Evolutionary conservation across 2,329 filamentous ascomycete genomes (phyloP).

Genomic region (Fusarium miscanthi): DNA sequence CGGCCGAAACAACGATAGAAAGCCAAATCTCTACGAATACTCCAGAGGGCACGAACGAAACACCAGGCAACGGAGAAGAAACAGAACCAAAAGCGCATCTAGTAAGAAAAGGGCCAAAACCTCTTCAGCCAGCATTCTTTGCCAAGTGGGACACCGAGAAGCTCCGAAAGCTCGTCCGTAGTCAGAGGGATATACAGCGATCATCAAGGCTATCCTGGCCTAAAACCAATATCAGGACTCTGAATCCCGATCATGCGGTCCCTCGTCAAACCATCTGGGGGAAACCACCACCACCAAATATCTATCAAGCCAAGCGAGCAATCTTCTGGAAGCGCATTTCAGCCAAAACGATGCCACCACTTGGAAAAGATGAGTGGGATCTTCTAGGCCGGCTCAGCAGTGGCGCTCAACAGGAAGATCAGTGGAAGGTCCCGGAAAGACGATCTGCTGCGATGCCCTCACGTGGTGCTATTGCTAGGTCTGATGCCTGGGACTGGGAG

Average conservation of each 20-base stretch:
- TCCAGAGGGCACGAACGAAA: neutral
- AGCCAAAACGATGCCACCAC: slow-evolving; percentile 64
- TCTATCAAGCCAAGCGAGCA: slow-evolving; percentile 56
- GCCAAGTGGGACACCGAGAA: slow-evolving; percentile 62
- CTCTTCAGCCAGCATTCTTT: slow-evolving; percentile 51
- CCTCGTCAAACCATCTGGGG: slow-evolving; percentile 63
- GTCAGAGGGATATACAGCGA: slow-evolving; percentile 54
- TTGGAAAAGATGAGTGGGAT: slow-evolving; percentile 67
- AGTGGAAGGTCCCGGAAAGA: slow-evolving; percentile 54
- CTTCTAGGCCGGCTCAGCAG: slow-evolving; percentile 59
- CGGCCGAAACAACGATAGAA: neutral
- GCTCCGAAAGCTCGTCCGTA: slow-evolving; percentile 54
- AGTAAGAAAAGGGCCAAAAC: slow-evolving; percentile 4
- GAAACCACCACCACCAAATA: slow-evolving; percentile 53
- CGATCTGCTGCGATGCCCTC: slow-evolving; percentile 38
- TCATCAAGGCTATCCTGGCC: slow-evolving; percentile 44
- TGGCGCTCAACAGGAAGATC: slow-evolving; percentile 52
- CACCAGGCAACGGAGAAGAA: neutral
- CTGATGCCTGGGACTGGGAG: slow-evolving; percentile 57
- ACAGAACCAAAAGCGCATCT: neutral
- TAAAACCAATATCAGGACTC: slow-evolving; percentile 37
- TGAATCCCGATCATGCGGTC: slow-evolving; percentile 52
- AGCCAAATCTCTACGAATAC: neutral
- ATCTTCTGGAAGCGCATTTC: slow-evolving; percentile 61
- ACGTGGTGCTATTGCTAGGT: neutral